Evolutionary conservation across 1,284 basidiomycete species (phyloP).

Genomic region (Uromyces viciae-fabae): DNA sequence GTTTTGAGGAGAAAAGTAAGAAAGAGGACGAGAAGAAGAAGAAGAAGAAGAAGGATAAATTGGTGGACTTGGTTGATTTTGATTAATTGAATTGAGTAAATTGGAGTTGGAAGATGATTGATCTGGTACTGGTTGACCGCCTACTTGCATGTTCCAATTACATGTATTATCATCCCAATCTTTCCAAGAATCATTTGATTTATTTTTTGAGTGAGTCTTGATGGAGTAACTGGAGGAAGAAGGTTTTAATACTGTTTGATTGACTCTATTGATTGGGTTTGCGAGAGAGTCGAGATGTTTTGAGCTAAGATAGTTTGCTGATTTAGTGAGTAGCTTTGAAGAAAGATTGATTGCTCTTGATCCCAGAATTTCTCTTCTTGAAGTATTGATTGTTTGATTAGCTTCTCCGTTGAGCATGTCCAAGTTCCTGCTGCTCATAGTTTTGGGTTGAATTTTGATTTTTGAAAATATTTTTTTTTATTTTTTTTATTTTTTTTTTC

Average conservation of each 20-base stretch:
- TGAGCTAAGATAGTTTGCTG: conserved; percentile 21
- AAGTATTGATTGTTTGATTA: too few species aligned
- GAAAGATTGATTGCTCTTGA: conserved; percentile 31
- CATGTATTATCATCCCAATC: conserved; percentile 28
- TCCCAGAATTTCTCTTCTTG: neutral
- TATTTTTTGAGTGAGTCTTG: neutral
- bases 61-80: neutral
- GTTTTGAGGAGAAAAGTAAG: conserved; percentile 28
- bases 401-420: too few species aligned
- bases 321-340: conserved; percentile 35
- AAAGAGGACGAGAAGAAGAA: conserved; percentile 4
- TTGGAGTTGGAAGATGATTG: neutral
- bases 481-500: too few species aligned
- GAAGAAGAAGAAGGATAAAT: neutral
- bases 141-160: conserved; percentile 37
- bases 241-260: neutral
- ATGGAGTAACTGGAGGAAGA: neutral
- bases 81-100: neutral
- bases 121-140: conserved; percentile 4
- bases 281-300: conserved; percentile 17
- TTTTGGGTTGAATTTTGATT: too few species aligned
- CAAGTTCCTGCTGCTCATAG: too few species aligned
- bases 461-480: too few species aligned
- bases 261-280: conserved; percentile 24
- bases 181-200: neutral